Conservation (phyloP, 1,284 basidiomycete species). For the Coriolopsis trogii region DNA sequence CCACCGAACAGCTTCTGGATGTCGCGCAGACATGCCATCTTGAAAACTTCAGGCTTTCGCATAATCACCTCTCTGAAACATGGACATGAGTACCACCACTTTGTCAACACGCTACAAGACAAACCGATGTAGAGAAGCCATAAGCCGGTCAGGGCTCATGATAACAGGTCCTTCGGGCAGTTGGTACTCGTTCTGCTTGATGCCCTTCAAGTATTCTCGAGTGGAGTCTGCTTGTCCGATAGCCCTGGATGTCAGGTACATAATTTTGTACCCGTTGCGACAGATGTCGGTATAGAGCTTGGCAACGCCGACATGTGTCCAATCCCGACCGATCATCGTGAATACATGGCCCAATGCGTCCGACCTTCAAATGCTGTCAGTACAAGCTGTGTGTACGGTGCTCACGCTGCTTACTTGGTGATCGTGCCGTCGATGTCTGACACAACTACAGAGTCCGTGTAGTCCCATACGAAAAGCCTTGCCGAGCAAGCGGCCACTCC, state of each 20-base stretch:
- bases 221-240: constrained; percentile 99
- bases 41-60: constrained; percentile 99
- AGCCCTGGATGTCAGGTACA: constrained; percentile 97
- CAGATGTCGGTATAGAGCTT: constrained; percentile 98
- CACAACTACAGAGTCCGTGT: constrained; percentile 87
- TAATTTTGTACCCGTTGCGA: constrained; percentile 97
- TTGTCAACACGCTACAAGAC: constrained; percentile 22
- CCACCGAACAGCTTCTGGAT: constrained; percentile 92
- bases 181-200: constrained; percentile 95
- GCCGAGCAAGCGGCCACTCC: constrained; percentile 89
- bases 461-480: constrained; percentile 95
- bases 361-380: constrained; percentile 57
- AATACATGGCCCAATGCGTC: constrained; percentile 98
- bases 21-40: constrained; percentile 98
- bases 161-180: constrained; percentile 98
- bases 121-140: constrained; percentile 93
- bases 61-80: constrained; percentile 88
- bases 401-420: constrained; percentile 79
- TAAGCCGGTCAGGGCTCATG: constrained; percentile 97
- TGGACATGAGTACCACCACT: not conserved
- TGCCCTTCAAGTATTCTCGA: constrained; percentile 91
- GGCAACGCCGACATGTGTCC: constrained; percentile 98
- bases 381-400: not conserved
- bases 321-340: constrained; percentile 99
- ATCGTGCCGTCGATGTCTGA: constrained; percentile 99